A percentile compares a stretch with the other conserved stretches of the same genome.
phyloP scores from a whole-genome alignment of 2,329 filamentous ascomycete species.

The Colletotrichum scovillei region DNA sequence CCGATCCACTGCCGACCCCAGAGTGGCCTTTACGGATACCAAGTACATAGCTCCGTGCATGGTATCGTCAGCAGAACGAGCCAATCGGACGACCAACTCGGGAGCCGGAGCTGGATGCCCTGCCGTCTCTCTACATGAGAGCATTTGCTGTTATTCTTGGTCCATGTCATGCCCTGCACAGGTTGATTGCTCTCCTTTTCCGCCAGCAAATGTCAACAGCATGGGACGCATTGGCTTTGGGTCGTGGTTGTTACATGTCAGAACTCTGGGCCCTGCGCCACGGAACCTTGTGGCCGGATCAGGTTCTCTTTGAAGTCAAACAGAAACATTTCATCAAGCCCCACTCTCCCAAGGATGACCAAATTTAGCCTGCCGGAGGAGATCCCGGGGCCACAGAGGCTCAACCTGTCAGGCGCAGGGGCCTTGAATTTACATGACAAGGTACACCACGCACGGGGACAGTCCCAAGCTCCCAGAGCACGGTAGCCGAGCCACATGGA shows the following conservation, averaged over 20 bases:
- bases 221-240: background rate
- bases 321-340: slow-evolving; percentile 18
- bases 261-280: slow-evolving; percentile 13
- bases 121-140: background rate
- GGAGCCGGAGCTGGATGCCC: background rate
- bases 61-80: background rate
- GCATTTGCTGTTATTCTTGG: background rate
- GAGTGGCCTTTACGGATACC: background rate
- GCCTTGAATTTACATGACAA: background rate
- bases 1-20: slow-evolving; percentile 17
- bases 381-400: slow-evolving; percentile 5
- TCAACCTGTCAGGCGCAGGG: slow-evolving; percentile 9
- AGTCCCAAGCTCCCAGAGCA: background rate
- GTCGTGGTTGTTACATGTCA: slow-evolving; percentile 24
- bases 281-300: slow-evolving; percentile 16
- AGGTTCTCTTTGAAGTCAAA: slow-evolving; percentile 26
- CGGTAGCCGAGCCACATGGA: background rate
- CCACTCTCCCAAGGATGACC: background rate
- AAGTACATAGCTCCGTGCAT: background rate
- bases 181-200: background rate
- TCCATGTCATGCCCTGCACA: background rate
- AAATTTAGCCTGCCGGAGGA: slow-evolving; percentile 14
- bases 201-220: background rate
- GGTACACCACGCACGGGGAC: background rate
- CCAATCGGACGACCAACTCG: slow-evolving; percentile 7